phyloP scores from a whole-genome alignment of 257 asterid species.

The Capsicum rhomboideum region DNA sequence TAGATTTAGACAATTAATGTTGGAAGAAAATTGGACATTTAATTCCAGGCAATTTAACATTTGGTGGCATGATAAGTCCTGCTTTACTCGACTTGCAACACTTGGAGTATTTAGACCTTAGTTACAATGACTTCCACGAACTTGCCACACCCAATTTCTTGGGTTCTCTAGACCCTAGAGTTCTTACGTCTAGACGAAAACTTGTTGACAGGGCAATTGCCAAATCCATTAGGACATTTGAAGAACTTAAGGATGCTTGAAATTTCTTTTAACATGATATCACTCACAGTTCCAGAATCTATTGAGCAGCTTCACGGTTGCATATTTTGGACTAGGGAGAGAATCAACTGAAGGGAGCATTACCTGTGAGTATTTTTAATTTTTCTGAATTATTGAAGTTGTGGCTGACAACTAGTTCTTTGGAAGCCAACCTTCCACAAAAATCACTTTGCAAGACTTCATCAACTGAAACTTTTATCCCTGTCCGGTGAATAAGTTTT shows the following conservation, averaged over 20 bases:
- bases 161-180: not conserved
- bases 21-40: not conserved
- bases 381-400: not conserved
- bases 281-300: no score
- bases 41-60: not conserved
- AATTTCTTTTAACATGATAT: no score
- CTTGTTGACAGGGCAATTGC: no score
- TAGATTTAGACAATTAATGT: not conserved
- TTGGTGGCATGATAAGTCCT: not conserved
- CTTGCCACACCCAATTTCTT: slow-evolving; percentile 1
- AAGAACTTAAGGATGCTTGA: no score
- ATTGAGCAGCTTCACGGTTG: no score
- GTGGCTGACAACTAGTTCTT: not conserved
- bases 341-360: no score
- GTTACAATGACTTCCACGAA: slow-evolving; percentile 8
- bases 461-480: slow-evolving; percentile 10
- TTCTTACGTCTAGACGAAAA: no score
- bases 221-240: no score
- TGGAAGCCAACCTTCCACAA: slow-evolving; percentile 9
- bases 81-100: no score
- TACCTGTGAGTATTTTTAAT: no score
- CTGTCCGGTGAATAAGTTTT: not conserved
- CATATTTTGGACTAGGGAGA: no score
- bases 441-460: slow-evolving; percentile 7
- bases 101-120: not conserved